Conservation (phyloP, 164 flowering plant genomes). For the Stephania yunnanensis region DNA sequence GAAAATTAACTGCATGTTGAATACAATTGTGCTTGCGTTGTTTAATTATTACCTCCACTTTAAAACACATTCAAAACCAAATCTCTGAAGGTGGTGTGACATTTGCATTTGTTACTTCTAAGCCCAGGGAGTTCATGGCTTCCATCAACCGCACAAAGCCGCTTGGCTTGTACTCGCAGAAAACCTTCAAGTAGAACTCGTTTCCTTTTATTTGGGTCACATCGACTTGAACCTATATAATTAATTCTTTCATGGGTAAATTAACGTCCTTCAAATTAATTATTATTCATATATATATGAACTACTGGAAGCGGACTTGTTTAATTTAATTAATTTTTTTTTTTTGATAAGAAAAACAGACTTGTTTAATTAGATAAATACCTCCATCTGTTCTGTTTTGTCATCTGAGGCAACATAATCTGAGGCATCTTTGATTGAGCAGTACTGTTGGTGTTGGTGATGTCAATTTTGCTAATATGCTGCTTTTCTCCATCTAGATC, state of each 20-base stretch:
- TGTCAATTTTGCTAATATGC: conserved; percentile 14
- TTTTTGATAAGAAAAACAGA: too few relatives aligned
- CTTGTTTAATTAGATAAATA: not conserved
- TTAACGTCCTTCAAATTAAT: not conserved
- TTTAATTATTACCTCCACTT: conserved; percentile 50
- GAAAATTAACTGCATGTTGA: not conserved
- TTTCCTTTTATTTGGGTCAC: conserved; percentile 62
- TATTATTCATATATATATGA: too few relatives aligned
- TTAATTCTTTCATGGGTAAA: not conserved
- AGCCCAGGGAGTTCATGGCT: conserved; percentile 64
- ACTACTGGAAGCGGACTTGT: too few relatives aligned
- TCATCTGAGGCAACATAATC: not conserved
- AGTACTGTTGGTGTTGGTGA: conserved; percentile 4
- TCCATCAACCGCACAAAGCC: conserved; percentile 83
- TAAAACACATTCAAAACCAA: conserved; percentile 67
- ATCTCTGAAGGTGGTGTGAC: conserved; percentile 47
- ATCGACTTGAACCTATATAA: conserved; percentile 67
- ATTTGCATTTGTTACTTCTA: conserved; percentile 76
- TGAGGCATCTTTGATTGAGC: conserved; percentile 19
- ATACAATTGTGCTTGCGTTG: not conserved
- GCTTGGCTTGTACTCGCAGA: conserved; percentile 68
- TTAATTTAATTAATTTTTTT: too few relatives aligned
- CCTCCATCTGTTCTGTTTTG: not conserved
- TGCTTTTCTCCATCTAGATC: conserved; percentile 22
- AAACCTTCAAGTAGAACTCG: conserved; percentile 65